Evolutionary conservation across 1,284 basidiomycete genomes (phyloP), one percentile per base, ranked within the genome.

Genomic region (Albatrellus sp.): DNA sequence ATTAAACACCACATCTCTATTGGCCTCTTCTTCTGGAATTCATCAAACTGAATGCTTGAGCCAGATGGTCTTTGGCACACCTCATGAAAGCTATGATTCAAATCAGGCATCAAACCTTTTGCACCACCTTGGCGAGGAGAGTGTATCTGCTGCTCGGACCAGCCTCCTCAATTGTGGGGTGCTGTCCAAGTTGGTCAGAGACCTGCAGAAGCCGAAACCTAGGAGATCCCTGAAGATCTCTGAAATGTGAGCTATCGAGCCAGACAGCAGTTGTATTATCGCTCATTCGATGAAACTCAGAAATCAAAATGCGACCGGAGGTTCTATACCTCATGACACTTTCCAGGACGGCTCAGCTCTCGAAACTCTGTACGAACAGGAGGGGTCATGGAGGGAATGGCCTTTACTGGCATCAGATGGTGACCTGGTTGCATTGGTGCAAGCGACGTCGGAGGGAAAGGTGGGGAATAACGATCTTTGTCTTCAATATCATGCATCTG

Each of bases 31-130:
- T 13, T 9, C 11, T n/a, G 19, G 17, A 9, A 30, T 7, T 13
- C 17, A 17, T 17, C 40, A 13, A 40, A 17, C 29, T 40, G 13
- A 37, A 47, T 50, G 46, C 49, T 11, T 20, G 12, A 28, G 14
- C 8, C 52, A 89, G 89, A 84, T 91, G 80, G 72, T 76, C 3
- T 68, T 90, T 36, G 77, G 81, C 2, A 82, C 80, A 1, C 77
- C 84, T 0, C 65, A 68, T 46, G 80, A 80, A 42, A 62, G 60
- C 5, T 92, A 90, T 57, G 67, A 80, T 46, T 58, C 73, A 2
- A 70, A 75, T 8, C 57, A 56, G 11, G 89, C 77, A 1, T 65
- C 75, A 0, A 52, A 57, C 0, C 56, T 90, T 31, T 65, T 92
- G 10, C 66, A 67, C 35, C 64, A 61, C 33, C 65, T 73, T 34